Evolutionary conservation across 257 asterid genomes (phyloP).

Genomic region (Paraleonurus japonicus): DNA sequence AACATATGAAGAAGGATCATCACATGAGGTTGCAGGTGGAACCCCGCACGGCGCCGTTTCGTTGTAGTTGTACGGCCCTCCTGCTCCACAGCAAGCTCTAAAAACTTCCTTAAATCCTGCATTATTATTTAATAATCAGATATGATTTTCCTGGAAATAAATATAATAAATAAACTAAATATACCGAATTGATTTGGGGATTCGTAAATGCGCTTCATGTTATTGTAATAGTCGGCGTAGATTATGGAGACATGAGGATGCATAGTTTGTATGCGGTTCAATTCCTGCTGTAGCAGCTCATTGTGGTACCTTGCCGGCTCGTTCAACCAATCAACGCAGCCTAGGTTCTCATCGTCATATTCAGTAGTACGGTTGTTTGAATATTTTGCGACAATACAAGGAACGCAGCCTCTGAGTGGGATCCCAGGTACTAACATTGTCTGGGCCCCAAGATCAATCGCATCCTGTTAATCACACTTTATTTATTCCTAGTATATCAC

Average conservation of each 20-base stretch:
- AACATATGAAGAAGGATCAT: conserved; percentile 33
- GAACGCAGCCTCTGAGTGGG: conserved; percentile 45
- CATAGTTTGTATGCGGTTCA: neutral
- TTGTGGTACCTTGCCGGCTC: conserved; percentile 20
- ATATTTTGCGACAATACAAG: conserved; percentile 30
- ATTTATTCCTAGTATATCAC: no score
- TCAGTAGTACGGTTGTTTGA: conserved; percentile 9
- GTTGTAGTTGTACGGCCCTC: conserved; percentile 22
- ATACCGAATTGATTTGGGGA: neutral
- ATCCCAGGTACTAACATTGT: conserved; percentile 52
- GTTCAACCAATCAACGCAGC: conserved; percentile 51
- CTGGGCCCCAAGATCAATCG: conserved; percentile 43
- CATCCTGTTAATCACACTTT: conserved; percentile 29
- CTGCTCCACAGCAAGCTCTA: conserved; percentile 45
- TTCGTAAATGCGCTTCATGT: neutral
- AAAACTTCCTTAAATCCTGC: conserved; percentile 5
- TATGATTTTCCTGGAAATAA: neutral
- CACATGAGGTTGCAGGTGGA: conserved; percentile 8
- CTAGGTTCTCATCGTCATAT: conserved; percentile 34
- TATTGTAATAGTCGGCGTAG: neutral
- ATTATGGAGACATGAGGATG: neutral
- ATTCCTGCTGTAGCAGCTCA: neutral
- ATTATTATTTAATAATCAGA: neutral
- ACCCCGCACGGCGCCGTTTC: conserved; percentile 17
- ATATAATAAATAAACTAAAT: no score